Base-by-base conservation (phyloP, 352 stramenopile species). In the Pseudoperonospora humuli region DNA sequence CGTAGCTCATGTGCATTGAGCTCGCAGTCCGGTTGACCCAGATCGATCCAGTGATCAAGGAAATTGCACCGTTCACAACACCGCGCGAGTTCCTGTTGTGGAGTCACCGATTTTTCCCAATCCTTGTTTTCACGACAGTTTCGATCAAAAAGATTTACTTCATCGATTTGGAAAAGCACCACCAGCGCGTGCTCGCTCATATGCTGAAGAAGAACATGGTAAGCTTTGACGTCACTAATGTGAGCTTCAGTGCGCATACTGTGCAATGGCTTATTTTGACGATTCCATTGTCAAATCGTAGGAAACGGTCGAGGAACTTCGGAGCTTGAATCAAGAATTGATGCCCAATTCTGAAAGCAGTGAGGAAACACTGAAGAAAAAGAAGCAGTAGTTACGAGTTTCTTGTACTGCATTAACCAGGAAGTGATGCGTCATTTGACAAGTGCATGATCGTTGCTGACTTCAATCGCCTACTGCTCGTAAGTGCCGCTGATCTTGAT, bases 81-180 rank as follows among this genome's bases (percentile, higher is more conserved):
- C 75, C 75, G 17, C 62, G 64, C 25, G 75, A 86, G 51, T 69
- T 74, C 37, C 41, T 86, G 31, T 31, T 74, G 26, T 84, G 72
- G 69, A 50, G 55, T 13, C 72, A 84, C 47, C 66, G 69, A 0
- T 52, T 76, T 3, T 75, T 80, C 36, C 72, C 69, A 2, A 67
- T 83, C 23, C 36, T 74, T 5, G 64, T 58, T 11, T 75, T 82
- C 31, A 44, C 62, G 0, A 35, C 48, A 15, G 50, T 77, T 25
- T 62, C 50, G 17, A 62, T 75, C 17, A 80, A 80, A 40, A 73
- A 65, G 13, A 54, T 73, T 6, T 77, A 76, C 24, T 83, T 65
- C 34, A 45, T 86, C 24, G 71, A 86, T 43, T 41, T 84, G 59
- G 69, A 83, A 23, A 57, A 75, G 21, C 75, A 86, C 28, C 69